Base-by-base conservation (phyloP, 2,329 filamentous ascomycete genomes). In the Harringtonia lauricola region DNA sequence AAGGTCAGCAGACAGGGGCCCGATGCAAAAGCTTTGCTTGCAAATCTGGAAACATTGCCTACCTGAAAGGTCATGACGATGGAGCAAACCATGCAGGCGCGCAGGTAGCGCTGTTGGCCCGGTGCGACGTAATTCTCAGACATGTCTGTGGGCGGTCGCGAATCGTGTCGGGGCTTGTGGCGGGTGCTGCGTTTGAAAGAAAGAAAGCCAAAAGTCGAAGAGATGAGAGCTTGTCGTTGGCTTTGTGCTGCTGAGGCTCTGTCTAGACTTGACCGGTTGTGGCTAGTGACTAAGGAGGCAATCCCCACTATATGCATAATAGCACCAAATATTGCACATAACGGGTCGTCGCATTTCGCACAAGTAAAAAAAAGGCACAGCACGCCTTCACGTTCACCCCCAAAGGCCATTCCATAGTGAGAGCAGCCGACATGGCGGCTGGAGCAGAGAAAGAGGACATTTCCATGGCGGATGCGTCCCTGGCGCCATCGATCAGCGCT, bases 71-170 rank as follows among this genome's bases (percentile, higher is more conserved):
- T 82, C 71, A 90, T 87, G 52, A 96, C 86, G 59, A 96, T 84
- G 43, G 87, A 90, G 77, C 92, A 98, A 54, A 96, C 87, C 88
- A 98, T 95, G 72, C 92, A 98, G 57, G 92, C 92, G 65, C 92
- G 89, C 54, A 94, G 76, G 61, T 86, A 81, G 65, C 89, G 86
- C 68, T 83, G 80, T 65, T 92, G 85, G 60, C 71, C 74, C 8
- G 84, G 74, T 15, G 83, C 67, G 49, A 88, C 81, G 62, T 79
- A 88, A 62, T 79, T 83, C 46, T 68, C 60, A 13, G 65, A 64
- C 67, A 70, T 71, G 44, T 13, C 49, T 36, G 38, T n/a, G 17
- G 29, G 42, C 1, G 21, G 15, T 8, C 8, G 14, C 21, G 21
- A 5, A 8, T n/a, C 18, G 18, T 17, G 14, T 13, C 9, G 30